Evolutionary conservation across 179 eudicot genomes (phyloP).

Genomic region (Vitellaria paradoxa): DNA sequence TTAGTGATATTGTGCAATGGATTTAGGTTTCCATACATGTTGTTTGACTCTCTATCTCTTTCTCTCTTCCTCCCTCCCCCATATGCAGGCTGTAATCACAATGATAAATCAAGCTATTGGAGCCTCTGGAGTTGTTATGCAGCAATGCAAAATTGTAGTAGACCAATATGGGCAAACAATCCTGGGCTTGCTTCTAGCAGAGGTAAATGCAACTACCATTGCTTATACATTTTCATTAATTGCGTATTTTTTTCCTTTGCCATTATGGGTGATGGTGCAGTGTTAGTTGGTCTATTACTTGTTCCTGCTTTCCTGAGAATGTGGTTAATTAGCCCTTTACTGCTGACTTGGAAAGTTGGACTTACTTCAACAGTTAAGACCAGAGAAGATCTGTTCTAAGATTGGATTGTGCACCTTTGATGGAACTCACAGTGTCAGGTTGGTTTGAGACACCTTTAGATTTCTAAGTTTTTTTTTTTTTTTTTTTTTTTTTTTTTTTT

Average conservation of each 20-base stretch:
- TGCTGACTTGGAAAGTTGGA: neutral
- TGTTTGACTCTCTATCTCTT: neutral
- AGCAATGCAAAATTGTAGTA: conserved; percentile 67
- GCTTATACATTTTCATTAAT: neutral
- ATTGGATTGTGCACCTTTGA: conserved; percentile 54
- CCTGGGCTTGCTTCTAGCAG: conserved; percentile 55
- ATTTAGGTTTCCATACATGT: no score
- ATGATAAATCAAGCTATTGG: conserved; percentile 87
- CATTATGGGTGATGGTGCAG: neutral
- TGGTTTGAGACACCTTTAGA: neutral
- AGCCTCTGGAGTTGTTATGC: conserved; percentile 62
- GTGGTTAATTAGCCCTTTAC: neutral
- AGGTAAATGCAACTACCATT: conserved; percentile 32
- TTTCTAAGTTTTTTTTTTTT: no score
- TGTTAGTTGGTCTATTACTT: neutral
- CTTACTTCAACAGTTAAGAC: conserved; percentile 39
- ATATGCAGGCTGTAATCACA: conserved; percentile 52
- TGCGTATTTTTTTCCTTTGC: no score
- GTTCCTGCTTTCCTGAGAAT: neutral
- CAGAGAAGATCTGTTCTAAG: conserved; percentile 65
- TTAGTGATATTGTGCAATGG: neutral
- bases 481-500: neutral
- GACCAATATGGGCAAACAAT: conserved; percentile 65
- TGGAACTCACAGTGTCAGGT: conserved; percentile 45
- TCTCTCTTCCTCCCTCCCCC: neutral